Evolutionary conservation across 1,284 basidiomycete genomes (phyloP).

Genomic region (Sporisorium exsertum): DNA sequence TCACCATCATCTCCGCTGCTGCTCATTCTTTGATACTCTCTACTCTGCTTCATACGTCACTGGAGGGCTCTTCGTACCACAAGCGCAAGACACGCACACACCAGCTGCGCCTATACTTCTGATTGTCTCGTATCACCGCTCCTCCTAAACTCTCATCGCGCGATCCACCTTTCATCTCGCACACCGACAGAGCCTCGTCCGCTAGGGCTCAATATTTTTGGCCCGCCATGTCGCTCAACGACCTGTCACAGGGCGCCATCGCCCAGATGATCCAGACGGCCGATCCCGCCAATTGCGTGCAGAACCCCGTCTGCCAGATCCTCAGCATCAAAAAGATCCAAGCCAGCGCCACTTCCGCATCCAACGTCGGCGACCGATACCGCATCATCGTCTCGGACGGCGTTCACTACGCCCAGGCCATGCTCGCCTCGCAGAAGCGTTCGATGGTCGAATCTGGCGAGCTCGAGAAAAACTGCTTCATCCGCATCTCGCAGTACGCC

Average conservation of each 20-base stretch:
- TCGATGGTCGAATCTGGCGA: slow-evolving; percentile 78
- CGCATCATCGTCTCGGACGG: slow-evolving; percentile 68
- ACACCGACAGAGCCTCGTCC: not conserved
- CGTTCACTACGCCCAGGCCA: slow-evolving; percentile 73
- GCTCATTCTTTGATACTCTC: not conserved
- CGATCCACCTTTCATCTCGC: not conserved
- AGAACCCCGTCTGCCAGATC: slow-evolving; percentile 64
- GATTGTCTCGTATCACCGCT: not conserved
- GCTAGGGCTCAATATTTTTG: not conserved
- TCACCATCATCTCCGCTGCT: slow-evolving; percentile 3
- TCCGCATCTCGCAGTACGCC: slow-evolving; percentile 81
- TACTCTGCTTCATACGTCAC: not conserved
- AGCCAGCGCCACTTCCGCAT: slow-evolving; percentile 46
- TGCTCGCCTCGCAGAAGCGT: slow-evolving; percentile 95
- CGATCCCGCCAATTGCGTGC: slow-evolving; percentile 48
- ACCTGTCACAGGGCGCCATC: slow-evolving; percentile 61
- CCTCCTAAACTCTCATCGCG: not conserved
- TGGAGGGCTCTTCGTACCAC: not conserved
- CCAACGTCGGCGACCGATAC: slow-evolving; percentile 62
- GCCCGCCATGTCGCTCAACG: slow-evolving; percentile 45
- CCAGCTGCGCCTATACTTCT: not conserved
- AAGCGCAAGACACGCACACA: not conserved
- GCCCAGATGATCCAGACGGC: slow-evolving; percentile 59
- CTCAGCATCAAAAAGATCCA: slow-evolving; percentile 67
- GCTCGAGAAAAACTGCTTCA: slow-evolving; percentile 80